These are phyloP conservation scores for Lupinus albus DNA, from an alignment of 306 rosid genomes.

Conservation along the genomic window DNA sequence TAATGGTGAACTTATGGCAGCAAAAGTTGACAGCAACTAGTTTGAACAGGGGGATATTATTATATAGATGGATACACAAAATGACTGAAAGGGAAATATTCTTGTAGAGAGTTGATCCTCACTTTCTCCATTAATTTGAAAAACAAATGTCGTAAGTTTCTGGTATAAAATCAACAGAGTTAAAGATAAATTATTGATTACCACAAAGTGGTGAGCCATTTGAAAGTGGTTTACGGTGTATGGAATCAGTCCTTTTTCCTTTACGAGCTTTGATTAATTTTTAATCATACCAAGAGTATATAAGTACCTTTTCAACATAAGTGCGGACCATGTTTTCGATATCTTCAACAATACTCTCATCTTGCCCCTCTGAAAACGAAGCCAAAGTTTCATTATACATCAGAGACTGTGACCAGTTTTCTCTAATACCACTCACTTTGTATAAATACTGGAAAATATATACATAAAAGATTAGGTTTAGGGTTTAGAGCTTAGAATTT, in stretches of 20 bases:
- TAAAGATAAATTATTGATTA: conserved; percentile 19
- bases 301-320: conserved; percentile 90
- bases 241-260: conserved; percentile 9
- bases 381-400: conserved; percentile 38
- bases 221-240: conserved; percentile 1
- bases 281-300: conserved; percentile 21
- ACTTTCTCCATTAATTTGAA: conserved; percentile 32
- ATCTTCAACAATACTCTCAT: conserved; percentile 86
- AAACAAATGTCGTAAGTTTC: conserved; percentile 9
- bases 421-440: conserved; percentile 27
- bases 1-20: not conserved
- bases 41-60: not conserved
- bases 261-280: not conserved
- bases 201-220: conserved; percentile 6
- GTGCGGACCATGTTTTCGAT: conserved; percentile 97
- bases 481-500: conserved; percentile 48
- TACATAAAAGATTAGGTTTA: too few species aligned
- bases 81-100: conserved; percentile 22
- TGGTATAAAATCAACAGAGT: not conserved
- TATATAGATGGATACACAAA: not conserved
- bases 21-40: conserved; percentile 5
- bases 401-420: conserved; percentile 14
- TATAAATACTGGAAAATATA: conserved; percentile 9
- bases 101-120: conserved; percentile 1
- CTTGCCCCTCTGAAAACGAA: conserved; percentile 84